phyloP scores from a whole-genome alignment of 257 asterid species.

The Osmanthus fragrans region DNA sequence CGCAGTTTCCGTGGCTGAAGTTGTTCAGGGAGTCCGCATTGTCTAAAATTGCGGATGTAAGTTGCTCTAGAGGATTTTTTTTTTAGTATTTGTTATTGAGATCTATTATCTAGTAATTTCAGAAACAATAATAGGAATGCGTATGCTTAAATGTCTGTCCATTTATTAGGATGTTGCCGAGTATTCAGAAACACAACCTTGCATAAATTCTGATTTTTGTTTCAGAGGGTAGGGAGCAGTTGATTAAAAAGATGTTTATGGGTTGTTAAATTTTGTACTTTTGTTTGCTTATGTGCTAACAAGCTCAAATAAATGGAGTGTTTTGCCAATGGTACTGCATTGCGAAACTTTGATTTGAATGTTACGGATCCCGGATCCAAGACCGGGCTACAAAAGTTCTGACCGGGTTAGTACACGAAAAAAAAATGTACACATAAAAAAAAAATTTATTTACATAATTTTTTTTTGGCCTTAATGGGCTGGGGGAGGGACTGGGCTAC shows the following conservation, averaged over 20 bases:
- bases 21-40: slow-evolving; percentile 80
- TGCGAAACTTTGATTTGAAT: background rate
- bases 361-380: no score
- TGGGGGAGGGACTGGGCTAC: no score
- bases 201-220: background rate
- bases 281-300: background rate
- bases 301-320: background rate
- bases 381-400: no score
- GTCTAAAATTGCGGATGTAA: slow-evolving; percentile 69
- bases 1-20: slow-evolving; percentile 89
- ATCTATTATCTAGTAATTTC: slow-evolving; percentile 6
- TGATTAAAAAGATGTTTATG: background rate
- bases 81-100: background rate
- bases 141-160: background rate
- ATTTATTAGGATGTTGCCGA: background rate
- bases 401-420: no score
- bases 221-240: background rate
- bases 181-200: background rate
- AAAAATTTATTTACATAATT: no score
- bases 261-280: background rate
- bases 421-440: no score
- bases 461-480: no score
- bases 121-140: background rate
- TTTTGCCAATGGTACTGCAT: background rate
- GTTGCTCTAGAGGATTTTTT: slow-evolving; percentile 23